Evolutionary conservation across 106 monocot species (phyloP), one percentile per base, ranked within the genome.

Genomic region (Allium cepa): DNA sequence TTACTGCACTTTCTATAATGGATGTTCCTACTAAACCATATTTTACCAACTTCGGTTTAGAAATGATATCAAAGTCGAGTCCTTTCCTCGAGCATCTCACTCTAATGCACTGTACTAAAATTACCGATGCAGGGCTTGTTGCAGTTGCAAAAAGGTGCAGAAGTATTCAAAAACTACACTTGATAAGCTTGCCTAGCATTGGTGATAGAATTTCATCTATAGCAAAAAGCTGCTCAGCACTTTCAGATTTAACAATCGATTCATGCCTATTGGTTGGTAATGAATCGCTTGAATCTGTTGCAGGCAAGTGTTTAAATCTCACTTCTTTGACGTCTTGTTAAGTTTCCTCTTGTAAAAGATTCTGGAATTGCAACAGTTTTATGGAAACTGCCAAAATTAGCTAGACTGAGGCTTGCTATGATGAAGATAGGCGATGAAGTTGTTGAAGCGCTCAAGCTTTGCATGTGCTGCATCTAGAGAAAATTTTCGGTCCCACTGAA

Each of bases 391-490:
- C 51, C 26, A 1, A 9, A 67, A 53, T 48, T 67, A 48, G 11
- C 22, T 14, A 67, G 26, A 13, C 18, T 67, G 26, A 67, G 28
- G 67, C 4, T 67, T 52, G 13, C 52, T 6, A 52, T 11, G 26
- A 67, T 67, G 67, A 53, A 26, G 67, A 50, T 67, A 16, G 52
- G 67, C 7, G 49, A 67, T 53, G 52, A 53, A n/a, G 67, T 67
- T 5, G 11, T 67, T 0, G 11, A 27, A 26, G n/a, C 13, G 49
- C 26, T 0, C 17, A 7, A 16, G 49, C 50, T 49, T 28, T 67
- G 52, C 16, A 27, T 7, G 17, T 27, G 10, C 22, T 67, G 22
- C 52, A 67, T 53, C 28, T 67, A 12, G 67, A 67, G 52, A 67
- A 67, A 53, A 14, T 67, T 7, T 26, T 52, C 4, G 67, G 67